A percentile compares a stretch with the other conserved stretches of the same genome.
phyloP scores from a whole-genome alignment of 805 yeast genomes.

The Barnettozyma sp. region DNA sequence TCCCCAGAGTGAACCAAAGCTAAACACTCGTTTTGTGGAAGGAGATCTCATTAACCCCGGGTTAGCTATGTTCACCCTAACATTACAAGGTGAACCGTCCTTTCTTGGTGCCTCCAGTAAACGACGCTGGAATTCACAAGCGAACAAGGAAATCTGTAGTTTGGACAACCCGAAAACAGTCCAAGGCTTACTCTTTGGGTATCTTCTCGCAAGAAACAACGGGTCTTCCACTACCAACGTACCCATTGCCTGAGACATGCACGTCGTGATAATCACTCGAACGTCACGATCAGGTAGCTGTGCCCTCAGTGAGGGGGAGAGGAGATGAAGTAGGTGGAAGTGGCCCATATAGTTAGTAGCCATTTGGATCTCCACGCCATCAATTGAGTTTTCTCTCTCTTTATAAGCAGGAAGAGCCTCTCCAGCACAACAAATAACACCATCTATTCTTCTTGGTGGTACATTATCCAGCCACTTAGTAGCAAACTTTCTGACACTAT shows the following conservation, averaged over 20 bases:
- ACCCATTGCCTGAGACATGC: constrained; percentile 73
- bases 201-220: constrained; percentile 51
- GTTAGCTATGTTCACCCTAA: constrained; percentile 68
- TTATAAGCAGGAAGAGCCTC: constrained; percentile 66
- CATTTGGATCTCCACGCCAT: constrained; percentile 82
- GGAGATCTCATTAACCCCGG: constrained; percentile 93
- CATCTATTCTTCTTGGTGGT: constrained; percentile 89
- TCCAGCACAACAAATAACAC: constrained; percentile 82
- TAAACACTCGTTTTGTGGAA: constrained; percentile 67
- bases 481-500: constrained; percentile 81
- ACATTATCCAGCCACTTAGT: constrained; percentile 88
- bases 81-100: constrained; percentile 65
- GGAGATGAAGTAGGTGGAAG: constrained; percentile 68
- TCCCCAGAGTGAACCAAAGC: constrained; percentile 67
- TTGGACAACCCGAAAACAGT: constrained; percentile 77
- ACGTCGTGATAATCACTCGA: constrained; percentile 68
- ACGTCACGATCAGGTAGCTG: constrained; percentile 97
- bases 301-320: constrained; percentile 76
- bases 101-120: constrained; percentile 53
- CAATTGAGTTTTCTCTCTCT: constrained; percentile 59
- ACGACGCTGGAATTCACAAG: constrained; percentile 68
- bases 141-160: constrained; percentile 65
- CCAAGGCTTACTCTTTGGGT: constrained; percentile 62
- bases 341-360: constrained; percentile 80
- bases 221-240: constrained; percentile 55